Evolutionary conservation across 2,329 filamentous ascomycete species (phyloP), one percentile per base, ranked within the genome.

Genomic region (Colletotrichum cordylinicola): DNA sequence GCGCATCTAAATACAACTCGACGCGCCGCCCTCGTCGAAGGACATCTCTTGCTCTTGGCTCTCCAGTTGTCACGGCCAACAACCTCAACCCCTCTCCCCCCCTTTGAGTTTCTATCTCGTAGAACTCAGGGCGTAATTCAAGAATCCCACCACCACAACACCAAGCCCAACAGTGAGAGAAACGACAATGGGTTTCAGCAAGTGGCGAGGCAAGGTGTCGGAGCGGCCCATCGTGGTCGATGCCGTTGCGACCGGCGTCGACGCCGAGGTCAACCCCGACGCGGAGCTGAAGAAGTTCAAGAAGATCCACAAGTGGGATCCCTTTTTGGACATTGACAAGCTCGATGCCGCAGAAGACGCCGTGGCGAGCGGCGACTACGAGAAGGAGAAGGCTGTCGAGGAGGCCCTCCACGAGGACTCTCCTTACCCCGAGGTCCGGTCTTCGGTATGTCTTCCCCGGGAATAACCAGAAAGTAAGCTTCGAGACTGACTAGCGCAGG

Each of bases 281-380:
- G 76, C 72, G 33, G 81, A 83, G 73, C 79, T 87, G 66, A 83
- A 84, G 66, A 80, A 87, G 61, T 87, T 91, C 77, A 86, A 88
- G 78, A 84, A 86, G 68, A 86, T 88, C 75, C 90, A 91, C 78
- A 85, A 87, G 67, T 90, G 89, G 85, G 90, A 92, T 79, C 90
- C 90, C 60, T 91, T 91, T 76, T 80, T 92, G 72, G 88, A 89
- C 3, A 81, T 88, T 52, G 88, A 90, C 66, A 86, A 90, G 31
- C 84, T 88, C 61, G 86, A 90, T n/a, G 87, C 85, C 74, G 85
- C 91, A 58, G 88, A 91, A 56, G 84, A 87, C 37, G 87, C 86
- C 10, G 81, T 90, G 29, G 78, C 83, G 8, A 85, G 84, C 1
- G 84, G 87, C 60, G 85, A 91, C 78, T 81, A 82, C 66, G 87